Percentiles rank a stretch among this genome's conserved stretches.
Conservation (phyloP, 768 basidiomycete genomes). For the Lyophyllum shimeji region DNA sequence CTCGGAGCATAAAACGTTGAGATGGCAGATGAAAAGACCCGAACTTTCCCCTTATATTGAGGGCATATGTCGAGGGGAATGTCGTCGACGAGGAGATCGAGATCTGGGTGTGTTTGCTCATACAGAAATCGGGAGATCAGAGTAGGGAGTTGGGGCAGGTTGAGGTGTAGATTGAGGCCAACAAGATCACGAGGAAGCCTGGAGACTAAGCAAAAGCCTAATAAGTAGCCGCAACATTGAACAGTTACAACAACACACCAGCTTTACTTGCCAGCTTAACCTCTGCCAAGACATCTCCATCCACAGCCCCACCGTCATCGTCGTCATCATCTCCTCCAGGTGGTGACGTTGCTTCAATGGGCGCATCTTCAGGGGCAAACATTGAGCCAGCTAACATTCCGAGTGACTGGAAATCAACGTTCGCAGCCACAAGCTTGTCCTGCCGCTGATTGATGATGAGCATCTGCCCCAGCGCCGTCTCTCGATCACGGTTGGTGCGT, state of each 20-base stretch:
- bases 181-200: not conserved
- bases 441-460: not conserved
- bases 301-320: not conserved
- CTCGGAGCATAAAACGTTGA: not conserved
- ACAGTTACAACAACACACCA: not conserved
- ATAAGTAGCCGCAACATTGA: not conserved
- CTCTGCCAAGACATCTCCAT: not conserved
- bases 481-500: constrained; percentile 7
- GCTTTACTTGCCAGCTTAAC: not conserved
- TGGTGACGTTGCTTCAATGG: no score
- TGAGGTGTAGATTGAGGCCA: not conserved
- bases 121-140: not conserved
- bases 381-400: not conserved
- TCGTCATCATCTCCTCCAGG: not conserved
- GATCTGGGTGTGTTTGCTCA: not conserved
- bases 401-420: not conserved
- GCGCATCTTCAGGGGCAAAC: no score
- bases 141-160: not conserved
- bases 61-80: constrained; percentile 18
- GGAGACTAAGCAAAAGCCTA: not conserved
- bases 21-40: not conserved
- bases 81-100: not conserved
- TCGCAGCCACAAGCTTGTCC: constrained; percentile 12
- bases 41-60: constrained; percentile 3
- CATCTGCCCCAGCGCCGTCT: not conserved